Evolutionary conservation across 768 basidiomycete species (phyloP).

Genomic region (Neoboletus magnificus): DNA sequence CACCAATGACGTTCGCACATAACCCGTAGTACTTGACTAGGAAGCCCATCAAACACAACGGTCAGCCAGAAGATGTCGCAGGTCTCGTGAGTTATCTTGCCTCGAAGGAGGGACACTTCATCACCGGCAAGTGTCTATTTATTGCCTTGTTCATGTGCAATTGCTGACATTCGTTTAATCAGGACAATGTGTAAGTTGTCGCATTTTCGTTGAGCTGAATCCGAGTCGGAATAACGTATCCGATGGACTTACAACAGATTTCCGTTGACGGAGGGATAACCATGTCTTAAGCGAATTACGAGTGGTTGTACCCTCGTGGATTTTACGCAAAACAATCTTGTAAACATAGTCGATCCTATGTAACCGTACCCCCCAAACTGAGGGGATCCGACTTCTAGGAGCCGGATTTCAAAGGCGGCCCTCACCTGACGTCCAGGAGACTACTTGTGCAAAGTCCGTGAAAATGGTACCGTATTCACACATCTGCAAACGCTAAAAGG

Average conservation of each 20-base stretch:
- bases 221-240: background rate
- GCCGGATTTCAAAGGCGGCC: background rate
- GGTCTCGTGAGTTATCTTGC: conserved; percentile 36
- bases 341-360: background rate
- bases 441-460: background rate
- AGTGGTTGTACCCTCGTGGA: background rate
- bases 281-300: conserved; percentile 4
- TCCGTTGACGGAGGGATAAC: conserved; percentile 16
- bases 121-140: conserved; percentile 29
- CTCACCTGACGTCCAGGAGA: background rate
- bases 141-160: background rate
- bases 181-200: conserved; percentile 27
- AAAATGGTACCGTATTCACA: too few species aligned
- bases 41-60: conserved; percentile 10
- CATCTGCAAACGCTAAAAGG: background rate
- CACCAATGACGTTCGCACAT: background rate
- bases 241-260: conserved; percentile 9
- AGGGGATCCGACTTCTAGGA: background rate
- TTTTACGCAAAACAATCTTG: background rate
- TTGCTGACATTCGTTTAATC: background rate
- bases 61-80: conserved; percentile 35
- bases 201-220: background rate
- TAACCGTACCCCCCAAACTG: background rate
- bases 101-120: conserved; percentile 35
- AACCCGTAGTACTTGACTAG: background rate